phyloP scores from a whole-genome alignment of 2,329 filamentous ascomycete genomes.

The Arthrobotrys iridis region DNA sequence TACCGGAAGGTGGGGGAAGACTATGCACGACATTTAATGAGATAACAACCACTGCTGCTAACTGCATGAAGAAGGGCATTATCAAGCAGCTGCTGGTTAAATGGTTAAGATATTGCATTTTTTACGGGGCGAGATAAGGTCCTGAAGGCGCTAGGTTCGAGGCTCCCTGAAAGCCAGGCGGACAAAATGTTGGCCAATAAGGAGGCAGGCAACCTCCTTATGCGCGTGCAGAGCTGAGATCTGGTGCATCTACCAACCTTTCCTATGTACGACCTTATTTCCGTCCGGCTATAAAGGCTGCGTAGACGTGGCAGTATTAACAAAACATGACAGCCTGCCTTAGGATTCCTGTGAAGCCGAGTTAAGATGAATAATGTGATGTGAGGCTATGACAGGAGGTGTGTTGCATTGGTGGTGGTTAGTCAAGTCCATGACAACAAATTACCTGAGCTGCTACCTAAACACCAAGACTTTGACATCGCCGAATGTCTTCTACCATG shows the following conservation, averaged over 20 bases:
- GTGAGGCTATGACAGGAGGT: neutral
- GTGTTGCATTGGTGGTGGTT: slow-evolving; percentile 24
- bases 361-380: no score
- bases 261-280: slow-evolving; percentile 1
- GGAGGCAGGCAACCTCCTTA: neutral
- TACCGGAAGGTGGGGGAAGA: slow-evolving; percentile 20
- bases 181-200: no score
- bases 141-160: no score
- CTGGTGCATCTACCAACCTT: neutral
- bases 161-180: neutral
- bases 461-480: slow-evolving; percentile 16
- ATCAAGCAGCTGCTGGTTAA: slow-evolving; percentile 3
- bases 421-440: slow-evolving; percentile 19
- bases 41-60: slow-evolving; percentile 4
- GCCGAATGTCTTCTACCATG: slow-evolving; percentile 14
- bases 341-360: neutral
- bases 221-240: slow-evolving; percentile 5
- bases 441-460: slow-evolving; percentile 9
- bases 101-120: neutral
- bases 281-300: neutral
- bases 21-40: slow-evolving; percentile 16
- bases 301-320: neutral
- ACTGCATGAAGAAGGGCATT: neutral
- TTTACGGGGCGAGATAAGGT: slow-evolving; percentile 20
- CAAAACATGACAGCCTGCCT: neutral